Base-by-base conservation (phyloP, 2,329 filamentous ascomycete genomes). In the Cladorrhinum sp. region DNA sequence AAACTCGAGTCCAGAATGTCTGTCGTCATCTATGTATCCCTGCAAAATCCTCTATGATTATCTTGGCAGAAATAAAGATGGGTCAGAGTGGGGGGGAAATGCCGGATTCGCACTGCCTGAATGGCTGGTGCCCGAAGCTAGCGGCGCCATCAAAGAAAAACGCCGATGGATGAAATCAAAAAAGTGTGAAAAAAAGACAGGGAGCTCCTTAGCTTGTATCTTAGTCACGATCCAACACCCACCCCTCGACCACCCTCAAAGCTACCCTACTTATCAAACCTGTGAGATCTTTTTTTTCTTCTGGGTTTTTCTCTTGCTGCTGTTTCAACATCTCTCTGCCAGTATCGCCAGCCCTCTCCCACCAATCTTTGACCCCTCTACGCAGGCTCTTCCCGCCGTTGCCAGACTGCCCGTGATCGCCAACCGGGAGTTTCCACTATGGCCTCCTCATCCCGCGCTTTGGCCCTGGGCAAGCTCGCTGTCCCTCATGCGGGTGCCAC, bases 371-470 rank as follows among this genome's bases (percentile, higher is more conserved):
- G 22, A 48, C 8, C 20, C 20, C 48, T 24, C 18, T 25, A 20
- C 50, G n/a, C 38, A 45, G 41, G 41, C 18, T 50, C 16, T 24
- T 29, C 27, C 50, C 22, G 24, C 6, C 16, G 10, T 41, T 25
- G 8, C 52, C n/a, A 13, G 49, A 57, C 25, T 41, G 29, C 22
- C 29, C 58, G 41, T 59, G 61, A 64, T 58, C 61, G 59, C 63
- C 64, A 65, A 69, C 68, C 65, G 66, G 53, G 53, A 45, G 20
- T 45, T 18, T 45, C 41, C 64, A 66, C 64, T 62, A 74, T 74
- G 72, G 70, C 72, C 66, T 69, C 73, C 53, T 66, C 72, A 51
- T 67, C 72, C 53, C 67, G 70, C 66, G 71, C 72, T 63, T 64
- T 74, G 53, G 64, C 67, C 62, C 64, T 74, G 53, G 64, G 67